Base-by-base conservation (phyloP, 1,284 basidiomycete species). In the Cystobasidium pallidum region DNA sequence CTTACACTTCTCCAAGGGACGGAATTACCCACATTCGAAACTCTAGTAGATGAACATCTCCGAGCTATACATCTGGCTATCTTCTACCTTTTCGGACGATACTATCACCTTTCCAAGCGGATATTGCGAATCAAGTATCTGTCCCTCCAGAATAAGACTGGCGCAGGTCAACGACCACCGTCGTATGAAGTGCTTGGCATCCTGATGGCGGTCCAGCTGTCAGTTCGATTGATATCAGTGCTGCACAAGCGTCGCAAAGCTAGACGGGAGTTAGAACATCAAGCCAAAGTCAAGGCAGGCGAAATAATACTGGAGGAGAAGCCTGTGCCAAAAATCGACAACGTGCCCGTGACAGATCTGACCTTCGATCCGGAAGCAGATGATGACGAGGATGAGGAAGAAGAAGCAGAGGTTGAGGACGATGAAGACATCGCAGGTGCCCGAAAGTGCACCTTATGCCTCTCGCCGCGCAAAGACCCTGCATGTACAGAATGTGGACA, bases 71-170 rank as follows among this genome's bases (percentile, higher is more conserved):
- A 83, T 70, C 75, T 83, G 30, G 80, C 81, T 63, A 61, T 82
- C 28, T 83, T 83, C 70, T 83, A 82, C 75, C 73, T 83, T 24
- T 79, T 78, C 15, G 81, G 82, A 0, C 75, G 74, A 21, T 83
- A 82, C 75, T 82, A 82, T 66, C 74, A 73, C 49, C 62, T 80
- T 10, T 79, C 80, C 36, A 82, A 83, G 66, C 77, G 82, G 10
- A 30, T 79, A 30, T 71, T 76, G 6, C 77, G 80, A 0, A 78
- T 81, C 13, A 73, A 73, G 19, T 82, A 82, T 54, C 79, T 82
- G 24, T 34, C 61, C 2, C 32, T 64, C 11, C 63, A 64, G 47
- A 47, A 75, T 75, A 36, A 73, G 77, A 30, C 55, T 17, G 67
- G 63, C n/a, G 41, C 59, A 30, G 55, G 49, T 2, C 41, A 77